Conservation (phyloP, 495 filamentous ascomycete species). For the Daldinia loculata region DNA sequence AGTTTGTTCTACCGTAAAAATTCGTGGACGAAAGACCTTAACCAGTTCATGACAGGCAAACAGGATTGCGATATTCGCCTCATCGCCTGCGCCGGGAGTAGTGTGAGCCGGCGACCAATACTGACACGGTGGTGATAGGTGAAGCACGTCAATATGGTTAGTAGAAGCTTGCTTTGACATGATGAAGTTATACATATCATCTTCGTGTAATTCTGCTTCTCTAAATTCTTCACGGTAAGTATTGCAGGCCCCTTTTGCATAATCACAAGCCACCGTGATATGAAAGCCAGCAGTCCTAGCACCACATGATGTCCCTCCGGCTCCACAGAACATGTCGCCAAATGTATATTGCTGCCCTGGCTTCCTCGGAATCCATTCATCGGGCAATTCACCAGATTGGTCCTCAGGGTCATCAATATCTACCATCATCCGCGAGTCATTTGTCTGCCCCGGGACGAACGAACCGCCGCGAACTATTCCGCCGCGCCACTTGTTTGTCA, state of each 20-base stretch:
- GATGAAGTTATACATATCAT: slow-evolving; percentile 61
- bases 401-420: slow-evolving; percentile 17
- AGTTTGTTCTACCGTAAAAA: slow-evolving; percentile 89
- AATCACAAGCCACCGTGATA: slow-evolving; percentile 70
- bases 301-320: slow-evolving; percentile 77
- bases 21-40: slow-evolving; percentile 66
- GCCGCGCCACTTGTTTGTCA: slow-evolving; percentile 52
- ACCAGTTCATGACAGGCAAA: slow-evolving; percentile 71
- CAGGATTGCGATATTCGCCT: slow-evolving; percentile 74
- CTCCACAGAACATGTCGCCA: slow-evolving; percentile 79
- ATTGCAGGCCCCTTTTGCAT: slow-evolving; percentile 59
- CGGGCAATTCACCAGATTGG: neutral
- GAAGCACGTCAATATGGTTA: slow-evolving; percentile 71
- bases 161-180: slow-evolving; percentile 11
- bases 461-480: slow-evolving; percentile 51
- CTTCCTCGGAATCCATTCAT: slow-evolving; percentile 24
- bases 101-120: slow-evolving; percentile 84
- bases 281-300: slow-evolving; percentile 69
- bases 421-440: slow-evolving; percentile 14
- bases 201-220: slow-evolving; percentile 50
- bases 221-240: slow-evolving; percentile 71
- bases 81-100: slow-evolving; percentile 68
- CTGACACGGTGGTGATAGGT: slow-evolving; percentile 87
- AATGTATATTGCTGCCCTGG: slow-evolving; percentile 65
- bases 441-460: slow-evolving; percentile 20